A percentile compares a stretch with the other conserved stretches of the same genome.
phyloP scores from a whole-genome alignment of 768 basidiomycete species.

The Hortiboletus campestris region DNA sequence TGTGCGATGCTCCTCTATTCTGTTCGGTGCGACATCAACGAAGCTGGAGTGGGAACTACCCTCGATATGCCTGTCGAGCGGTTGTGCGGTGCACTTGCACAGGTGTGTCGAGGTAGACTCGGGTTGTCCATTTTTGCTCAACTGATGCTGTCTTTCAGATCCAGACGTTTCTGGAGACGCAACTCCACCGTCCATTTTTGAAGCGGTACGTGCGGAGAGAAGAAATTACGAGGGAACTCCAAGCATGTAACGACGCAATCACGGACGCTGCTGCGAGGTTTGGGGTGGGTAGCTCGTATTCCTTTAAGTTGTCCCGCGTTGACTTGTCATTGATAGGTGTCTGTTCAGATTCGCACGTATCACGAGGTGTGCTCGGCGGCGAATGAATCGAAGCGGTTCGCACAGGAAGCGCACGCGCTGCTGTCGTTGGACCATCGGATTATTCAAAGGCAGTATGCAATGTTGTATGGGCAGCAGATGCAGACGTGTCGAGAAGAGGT shows the following conservation, averaged over 20 bases:
- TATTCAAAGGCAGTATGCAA: conserved; percentile 10
- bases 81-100: conserved; percentile 39
- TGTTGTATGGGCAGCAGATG: conserved; percentile 4
- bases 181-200: conserved; percentile 67
- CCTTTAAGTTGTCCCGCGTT: background rate
- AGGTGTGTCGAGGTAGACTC: conserved; percentile 31
- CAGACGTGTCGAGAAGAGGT: conserved; percentile 1
- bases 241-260: conserved; percentile 50
- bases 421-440: conserved; percentile 18
- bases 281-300: conserved; percentile 16
- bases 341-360: conserved; percentile 53
- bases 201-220: conserved; percentile 76
- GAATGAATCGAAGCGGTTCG: conserved; percentile 21
- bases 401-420: conserved; percentile 19
- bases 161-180: conserved; percentile 52
- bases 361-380: conserved; percentile 45
- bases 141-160: conserved; percentile 35
- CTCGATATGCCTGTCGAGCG: conserved; percentile 46
- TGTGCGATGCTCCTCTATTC: conserved; percentile 68
- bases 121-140: background rate
- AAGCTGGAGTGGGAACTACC: conserved; percentile 53
- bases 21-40: conserved; percentile 57
- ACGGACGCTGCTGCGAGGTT: conserved; percentile 41
- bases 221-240: conserved; percentile 57
- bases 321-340: conserved; percentile 30